Percentiles rank a stretch among this genome's conserved stretches.
Evolutionary conservation across 768 basidiomycete genomes (phyloP).

Genomic region (Naganishia vishniacii): DNA sequence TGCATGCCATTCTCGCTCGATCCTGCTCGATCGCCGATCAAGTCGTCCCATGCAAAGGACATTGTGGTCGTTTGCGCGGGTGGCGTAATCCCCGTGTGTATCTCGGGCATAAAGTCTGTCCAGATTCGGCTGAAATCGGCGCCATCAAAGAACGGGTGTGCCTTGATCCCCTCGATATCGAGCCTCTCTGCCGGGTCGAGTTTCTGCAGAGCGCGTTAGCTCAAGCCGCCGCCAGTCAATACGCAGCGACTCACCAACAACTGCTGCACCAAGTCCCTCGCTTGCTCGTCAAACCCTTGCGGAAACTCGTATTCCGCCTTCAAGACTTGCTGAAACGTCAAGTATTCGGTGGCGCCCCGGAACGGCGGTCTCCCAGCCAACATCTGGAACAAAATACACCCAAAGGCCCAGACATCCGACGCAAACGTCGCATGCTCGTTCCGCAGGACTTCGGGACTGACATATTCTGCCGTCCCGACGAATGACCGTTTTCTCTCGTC

Average conservation of each 20-base stretch:
- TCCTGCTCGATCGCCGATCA: background rate
- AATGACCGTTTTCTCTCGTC: constrained; percentile 61
- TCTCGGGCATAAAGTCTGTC: constrained; percentile 37
- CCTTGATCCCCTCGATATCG: constrained; percentile 38
- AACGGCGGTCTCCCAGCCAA: constrained; percentile 88
- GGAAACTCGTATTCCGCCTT: constrained; percentile 80
- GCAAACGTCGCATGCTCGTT: constrained; percentile 65
- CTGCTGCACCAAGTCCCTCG: constrained; percentile 69
- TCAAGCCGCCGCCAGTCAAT: background rate
- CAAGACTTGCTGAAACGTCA: constrained; percentile 93
- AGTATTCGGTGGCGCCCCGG: constrained; percentile 77
- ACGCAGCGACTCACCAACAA: constrained; percentile 60
- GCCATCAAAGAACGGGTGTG: constrained; percentile 42
- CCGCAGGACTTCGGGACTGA: constrained; percentile 77
- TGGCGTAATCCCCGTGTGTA: constrained; percentile 31
- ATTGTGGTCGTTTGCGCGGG: constrained; percentile 6
- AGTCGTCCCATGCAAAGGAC: constrained; percentile 16
- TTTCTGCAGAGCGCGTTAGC: constrained; percentile 28
- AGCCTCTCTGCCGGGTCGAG: constrained; percentile 42
- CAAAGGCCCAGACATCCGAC: constrained; percentile 92
- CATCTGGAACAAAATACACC: constrained; percentile 90
- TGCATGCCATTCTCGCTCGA: constrained; percentile 14
- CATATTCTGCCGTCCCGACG: constrained; percentile 86
- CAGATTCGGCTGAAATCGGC: constrained; percentile 39
- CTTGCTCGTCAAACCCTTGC: constrained; percentile 72